Evolutionary conservation across 2,329 filamentous ascomycete genomes (phyloP).

Genomic region (Ceratocystis lukuohia): DNA sequence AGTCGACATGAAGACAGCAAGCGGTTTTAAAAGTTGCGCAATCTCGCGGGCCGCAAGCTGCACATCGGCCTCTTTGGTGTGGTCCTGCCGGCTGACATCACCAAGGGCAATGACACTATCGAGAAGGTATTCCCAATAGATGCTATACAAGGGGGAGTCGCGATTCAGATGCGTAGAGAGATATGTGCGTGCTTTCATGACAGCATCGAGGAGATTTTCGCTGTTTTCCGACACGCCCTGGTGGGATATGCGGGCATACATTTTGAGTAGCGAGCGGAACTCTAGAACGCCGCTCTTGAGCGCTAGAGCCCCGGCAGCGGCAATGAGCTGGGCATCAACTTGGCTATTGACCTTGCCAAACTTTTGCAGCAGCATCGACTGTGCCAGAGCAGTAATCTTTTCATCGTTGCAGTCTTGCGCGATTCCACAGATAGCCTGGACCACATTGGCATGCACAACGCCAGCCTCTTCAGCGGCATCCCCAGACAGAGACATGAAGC

Average conservation of each 20-base stretch:
- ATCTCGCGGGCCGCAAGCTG: conserved; percentile 80
- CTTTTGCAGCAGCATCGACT: conserved; percentile 95
- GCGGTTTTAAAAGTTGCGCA: conserved; percentile 67
- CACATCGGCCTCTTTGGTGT: conserved; percentile 62
- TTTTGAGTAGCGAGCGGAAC: conserved; percentile 72
- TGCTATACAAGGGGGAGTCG: conserved; percentile 62
- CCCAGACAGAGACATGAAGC: conserved; percentile 64
- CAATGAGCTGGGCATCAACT: conserved; percentile 76
- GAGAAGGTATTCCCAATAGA: conserved; percentile 72
- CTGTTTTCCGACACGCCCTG: conserved; percentile 60
- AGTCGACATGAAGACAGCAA: conserved; percentile 69
- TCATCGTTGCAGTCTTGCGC: conserved; percentile 68
- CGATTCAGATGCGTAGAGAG: conserved; percentile 57
- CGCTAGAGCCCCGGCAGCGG: conserved; percentile 65
- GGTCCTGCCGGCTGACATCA: conserved; percentile 62
- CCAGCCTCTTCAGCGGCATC: conserved; percentile 67
- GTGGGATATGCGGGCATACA: conserved; percentile 63
- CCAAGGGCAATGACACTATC: conserved; percentile 84
- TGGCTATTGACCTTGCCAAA: conserved; percentile 67
- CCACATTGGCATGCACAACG: conserved; percentile 69
- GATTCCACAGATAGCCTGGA: conserved; percentile 90
- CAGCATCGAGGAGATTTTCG: conserved; percentile 52
- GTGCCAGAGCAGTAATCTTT: conserved; percentile 83
- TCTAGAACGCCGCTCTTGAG: conserved; percentile 66
- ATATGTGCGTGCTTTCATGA: conserved; percentile 65